Conservation (phyloP, 1,284 basidiomycete species). For the Sporisorium sorghi region DNA sequence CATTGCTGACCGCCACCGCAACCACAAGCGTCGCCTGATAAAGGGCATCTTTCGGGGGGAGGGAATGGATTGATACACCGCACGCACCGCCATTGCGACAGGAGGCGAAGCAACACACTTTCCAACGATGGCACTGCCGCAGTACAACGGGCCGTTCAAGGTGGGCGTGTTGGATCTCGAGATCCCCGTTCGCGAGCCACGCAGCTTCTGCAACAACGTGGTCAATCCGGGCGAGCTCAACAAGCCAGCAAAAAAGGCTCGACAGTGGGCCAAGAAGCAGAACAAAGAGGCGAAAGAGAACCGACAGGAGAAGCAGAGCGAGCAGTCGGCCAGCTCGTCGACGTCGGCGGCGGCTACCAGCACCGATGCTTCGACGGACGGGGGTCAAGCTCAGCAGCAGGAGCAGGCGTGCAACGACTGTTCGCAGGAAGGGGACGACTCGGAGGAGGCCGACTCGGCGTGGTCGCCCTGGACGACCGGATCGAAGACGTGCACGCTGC, state of each 20-base stretch:
- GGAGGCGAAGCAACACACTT: no score
- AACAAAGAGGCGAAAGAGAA: conserved; percentile 19
- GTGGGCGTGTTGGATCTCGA: conserved; percentile 63
- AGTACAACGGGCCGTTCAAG: conserved; percentile 51
- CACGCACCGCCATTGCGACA: not conserved
- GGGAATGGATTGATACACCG: not conserved
- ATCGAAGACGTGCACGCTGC: conserved; percentile 50
- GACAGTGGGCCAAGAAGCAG: conserved; percentile 21
- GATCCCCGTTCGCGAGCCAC: conserved; percentile 55
- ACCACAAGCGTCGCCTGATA: not conserved
- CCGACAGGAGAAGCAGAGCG: conserved; percentile 13
- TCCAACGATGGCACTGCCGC: conserved; percentile 40
- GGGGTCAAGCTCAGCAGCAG: not conserved
- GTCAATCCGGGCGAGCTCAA: conserved; percentile 34
- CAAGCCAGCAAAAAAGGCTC: conserved; percentile 23
- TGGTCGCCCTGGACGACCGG: conserved; percentile 42
- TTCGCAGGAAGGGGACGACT: no score
- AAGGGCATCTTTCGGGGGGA: not conserved
- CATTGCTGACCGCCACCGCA: not conserved
- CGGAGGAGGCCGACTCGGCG: conserved; percentile 6
- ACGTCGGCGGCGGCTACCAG: not conserved
- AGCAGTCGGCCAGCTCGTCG: not conserved
- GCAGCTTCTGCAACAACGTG: conserved; percentile 51
- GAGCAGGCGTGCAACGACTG: no score
- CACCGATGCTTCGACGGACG: not conserved